Conservation (phyloP, 352 stramenopile genomes). For the Pythium plurisporium region DNA sequence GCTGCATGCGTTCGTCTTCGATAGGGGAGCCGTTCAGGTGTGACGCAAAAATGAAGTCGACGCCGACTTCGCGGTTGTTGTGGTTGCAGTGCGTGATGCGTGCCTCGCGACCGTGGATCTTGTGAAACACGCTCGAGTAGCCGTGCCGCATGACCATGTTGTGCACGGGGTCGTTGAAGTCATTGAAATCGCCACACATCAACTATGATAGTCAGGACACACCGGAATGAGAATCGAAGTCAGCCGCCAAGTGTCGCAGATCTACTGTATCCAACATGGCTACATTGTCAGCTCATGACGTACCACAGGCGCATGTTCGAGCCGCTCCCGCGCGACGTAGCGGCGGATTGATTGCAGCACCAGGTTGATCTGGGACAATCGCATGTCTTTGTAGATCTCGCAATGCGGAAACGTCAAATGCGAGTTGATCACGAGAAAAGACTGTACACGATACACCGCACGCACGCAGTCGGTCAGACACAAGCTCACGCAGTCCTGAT, state of each 20-base stretch:
- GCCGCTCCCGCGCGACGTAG: slow-evolving; percentile 54
- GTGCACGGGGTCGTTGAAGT: slow-evolving; percentile 82
- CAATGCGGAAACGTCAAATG: slow-evolving; percentile 84
- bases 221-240: neutral
- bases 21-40: slow-evolving; percentile 26
- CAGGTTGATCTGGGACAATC: slow-evolving; percentile 75
- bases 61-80: slow-evolving; percentile 84
- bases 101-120: slow-evolving; percentile 72
- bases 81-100: slow-evolving; percentile 87
- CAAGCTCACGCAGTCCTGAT: neutral
- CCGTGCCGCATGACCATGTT: slow-evolving; percentile 65
- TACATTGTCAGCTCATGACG: slow-evolving; percentile 6
- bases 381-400: slow-evolving; percentile 72
- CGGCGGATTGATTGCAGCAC: slow-evolving; percentile 67
- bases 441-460: slow-evolving; percentile 21
- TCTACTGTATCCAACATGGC: neutral
- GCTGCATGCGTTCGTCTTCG: slow-evolving; percentile 33
- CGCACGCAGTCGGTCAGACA: too few relatives aligned
- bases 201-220: slow-evolving; percentile 10
- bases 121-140: slow-evolving; percentile 69
- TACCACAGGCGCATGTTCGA: slow-evolving; percentile 68
- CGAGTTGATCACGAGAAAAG: slow-evolving; percentile 80
- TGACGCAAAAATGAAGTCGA: slow-evolving; percentile 84
- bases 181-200: slow-evolving; percentile 86
- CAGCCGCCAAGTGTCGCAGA: slow-evolving; percentile 1